Percentiles rank a stretch among this genome's conserved stretches.
These are phyloP conservation scores for Cyclospora cayetanensis DNA, from an alignment of 169 alveolate genomes.

Conservation along the genomic window DNA sequence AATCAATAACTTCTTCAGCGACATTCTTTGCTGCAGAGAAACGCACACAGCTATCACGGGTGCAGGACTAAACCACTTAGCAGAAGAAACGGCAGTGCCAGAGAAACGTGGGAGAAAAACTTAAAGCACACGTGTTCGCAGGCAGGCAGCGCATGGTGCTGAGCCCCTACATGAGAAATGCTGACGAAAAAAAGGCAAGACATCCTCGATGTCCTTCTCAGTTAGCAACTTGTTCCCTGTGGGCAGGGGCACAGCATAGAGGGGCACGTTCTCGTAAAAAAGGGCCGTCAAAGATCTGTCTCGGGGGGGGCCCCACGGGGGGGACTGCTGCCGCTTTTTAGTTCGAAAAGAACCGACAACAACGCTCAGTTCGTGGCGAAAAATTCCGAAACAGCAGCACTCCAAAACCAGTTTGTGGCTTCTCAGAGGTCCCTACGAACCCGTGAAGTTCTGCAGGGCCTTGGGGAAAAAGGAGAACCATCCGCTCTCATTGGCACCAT, in stretches of 20 bases:
- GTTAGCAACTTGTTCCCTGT: constrained; percentile 70
- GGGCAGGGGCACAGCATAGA: not conserved
- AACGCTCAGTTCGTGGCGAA: not conserved
- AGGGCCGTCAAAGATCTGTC: no score
- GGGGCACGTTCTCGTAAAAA: not conserved
- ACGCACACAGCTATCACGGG: not conserved
- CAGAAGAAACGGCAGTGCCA: not conserved
- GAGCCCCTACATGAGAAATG: not conserved
- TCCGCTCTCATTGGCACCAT: not conserved
- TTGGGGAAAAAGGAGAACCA: constrained; percentile 1
- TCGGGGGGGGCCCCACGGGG: no score
- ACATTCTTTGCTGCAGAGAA: constrained; percentile 69
- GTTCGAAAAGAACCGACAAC: not conserved
- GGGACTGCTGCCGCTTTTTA: no score
- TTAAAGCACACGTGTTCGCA: not conserved
- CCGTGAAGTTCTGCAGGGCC: constrained; percentile 21
- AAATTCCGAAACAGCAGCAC: not conserved
- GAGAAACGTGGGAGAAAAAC: not conserved
- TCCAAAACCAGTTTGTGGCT: not conserved
- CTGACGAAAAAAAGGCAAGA: constrained; percentile 23
- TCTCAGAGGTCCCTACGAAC: not conserved
- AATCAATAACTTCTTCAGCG: constrained; percentile 76
- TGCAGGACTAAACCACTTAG: not conserved
- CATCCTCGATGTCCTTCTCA: constrained; percentile 69
- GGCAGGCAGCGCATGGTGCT: not conserved